Evolutionary conservation across 495 filamentous ascomycete genomes (phyloP), one percentile per base, ranked within the genome.

Genomic region (Trichoderma parareesei): DNA sequence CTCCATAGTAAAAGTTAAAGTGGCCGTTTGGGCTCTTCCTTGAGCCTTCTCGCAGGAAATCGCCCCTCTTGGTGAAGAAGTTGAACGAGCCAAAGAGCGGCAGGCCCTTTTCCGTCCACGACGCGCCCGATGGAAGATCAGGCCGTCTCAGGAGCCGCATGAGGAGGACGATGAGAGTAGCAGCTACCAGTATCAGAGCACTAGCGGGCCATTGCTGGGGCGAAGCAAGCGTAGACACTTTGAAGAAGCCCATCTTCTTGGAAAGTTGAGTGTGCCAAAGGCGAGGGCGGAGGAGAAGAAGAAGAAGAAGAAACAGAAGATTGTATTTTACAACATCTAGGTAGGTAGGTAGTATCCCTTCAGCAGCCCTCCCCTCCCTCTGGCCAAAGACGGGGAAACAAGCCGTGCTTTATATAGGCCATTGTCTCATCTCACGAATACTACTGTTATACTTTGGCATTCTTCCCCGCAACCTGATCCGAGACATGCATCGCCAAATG

Each of bases 1-100:
- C 74, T 13, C 81, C 81, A n/a, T 77, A 69, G 69, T 74, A 78
- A 70, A 81, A 82, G 68, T 74, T 79, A 69, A 81, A 82, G 67
- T 77, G 76, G 38, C 79, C 78, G 7, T 73, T 75, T 42, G 66
- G 55, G 13, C 66, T 66, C 10, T 27, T 53, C 10, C 16, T 46
- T 27, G 61, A 2, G 37, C 62, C 63, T 3, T 55, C 66, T 14
- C 40, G 53, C 6, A 61, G n/a, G 40, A 66, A 70, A 16, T 70
- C 68, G 41, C 60, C 38, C 18, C 68, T 66, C 33, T 64, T 61
- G 3, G 64, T 53, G 44, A 65, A 70, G 61, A 67, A 70, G 7
- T 48, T 64, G 9, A 70, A 7, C 0, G 68, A 57, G 1, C 68
- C 68, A n/a, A 70, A 0, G 46, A 68, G 40, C 5, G 68, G 68